These are phyloP conservation scores for Ganoderma sinense DNA, from an alignment of 1,284 basidiomycete genomes.

Conservation along the genomic window DNA sequence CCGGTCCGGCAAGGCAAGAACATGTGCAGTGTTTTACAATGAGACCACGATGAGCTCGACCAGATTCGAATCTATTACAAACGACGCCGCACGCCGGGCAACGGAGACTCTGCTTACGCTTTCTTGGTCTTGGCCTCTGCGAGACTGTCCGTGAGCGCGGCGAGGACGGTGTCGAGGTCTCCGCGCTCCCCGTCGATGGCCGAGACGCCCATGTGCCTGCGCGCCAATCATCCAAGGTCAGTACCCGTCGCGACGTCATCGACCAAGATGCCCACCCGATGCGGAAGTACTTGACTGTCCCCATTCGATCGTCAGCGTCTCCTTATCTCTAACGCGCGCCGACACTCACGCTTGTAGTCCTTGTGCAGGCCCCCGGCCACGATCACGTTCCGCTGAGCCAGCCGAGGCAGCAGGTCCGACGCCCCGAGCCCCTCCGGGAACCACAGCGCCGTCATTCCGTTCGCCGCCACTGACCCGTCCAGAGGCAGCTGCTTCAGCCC, in stretches of 20 bases:
- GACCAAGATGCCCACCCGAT: slow-evolving; percentile 60
- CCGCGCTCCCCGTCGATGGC: slow-evolving; percentile 74
- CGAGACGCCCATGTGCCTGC: slow-evolving; percentile 90
- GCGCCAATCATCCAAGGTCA: not conserved
- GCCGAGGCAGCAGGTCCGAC: slow-evolving; percentile 76
- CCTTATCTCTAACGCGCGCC: not conserved
- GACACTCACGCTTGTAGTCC: slow-evolving; percentile 78
- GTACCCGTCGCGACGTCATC: not conserved
- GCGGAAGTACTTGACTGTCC: slow-evolving; percentile 83
- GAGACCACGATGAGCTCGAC: slow-evolving; percentile 23
- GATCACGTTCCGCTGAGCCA: slow-evolving; percentile 77
- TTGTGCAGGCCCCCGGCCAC: slow-evolving; percentile 93
- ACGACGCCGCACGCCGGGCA: slow-evolving; percentile 9
- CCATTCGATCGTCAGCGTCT: slow-evolving; percentile 19
- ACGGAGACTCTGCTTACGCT: slow-evolving; percentile 35
- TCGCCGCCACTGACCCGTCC: slow-evolving; percentile 74
- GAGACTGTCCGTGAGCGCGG: slow-evolving; percentile 68
- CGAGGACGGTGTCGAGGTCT: slow-evolving; percentile 82
- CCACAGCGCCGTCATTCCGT: slow-evolving; percentile 93
- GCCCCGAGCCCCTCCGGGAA: slow-evolving; percentile 82
- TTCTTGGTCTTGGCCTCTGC: slow-evolving; percentile 56
- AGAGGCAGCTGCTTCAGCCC: slow-evolving; percentile 82
- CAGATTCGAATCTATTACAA: slow-evolving; percentile 29
- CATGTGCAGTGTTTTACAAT: slow-evolving; percentile 13
- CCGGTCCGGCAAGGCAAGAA: not conserved